A percentile compares a stretch with the other conserved stretches of the same genome.
Conservation (phyloP, 768 basidiomycete genomes). For the Naganishia kalamii region DNA sequence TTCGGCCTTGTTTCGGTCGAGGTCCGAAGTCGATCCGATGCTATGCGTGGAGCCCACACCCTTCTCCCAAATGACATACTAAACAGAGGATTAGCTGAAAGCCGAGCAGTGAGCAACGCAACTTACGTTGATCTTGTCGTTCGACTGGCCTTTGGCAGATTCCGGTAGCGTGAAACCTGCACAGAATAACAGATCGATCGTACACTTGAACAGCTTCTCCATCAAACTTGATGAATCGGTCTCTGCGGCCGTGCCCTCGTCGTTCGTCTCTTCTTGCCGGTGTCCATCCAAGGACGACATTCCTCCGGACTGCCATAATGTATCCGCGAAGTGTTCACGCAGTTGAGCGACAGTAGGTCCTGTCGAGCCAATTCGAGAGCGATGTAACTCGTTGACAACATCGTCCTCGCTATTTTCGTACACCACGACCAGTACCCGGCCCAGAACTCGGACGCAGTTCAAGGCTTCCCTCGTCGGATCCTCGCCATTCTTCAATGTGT, state of each 20-base stretch:
- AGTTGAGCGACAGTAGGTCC: constrained; percentile 33
- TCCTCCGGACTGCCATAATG: constrained; percentile 91
- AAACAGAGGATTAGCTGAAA: background rate
- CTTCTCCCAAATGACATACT: constrained; percentile 65
- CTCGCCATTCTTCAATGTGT: constrained; percentile 13
- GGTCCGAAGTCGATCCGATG: constrained; percentile 56
- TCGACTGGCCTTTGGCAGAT: constrained; percentile 30
- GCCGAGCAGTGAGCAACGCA: background rate
- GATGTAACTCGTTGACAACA: constrained; percentile 44
- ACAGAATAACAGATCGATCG: constrained; percentile 83
- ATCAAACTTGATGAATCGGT: constrained; percentile 63
- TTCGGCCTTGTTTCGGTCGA: constrained; percentile 78
- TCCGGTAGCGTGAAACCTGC: constrained; percentile 85
- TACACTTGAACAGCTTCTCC: constrained; percentile 68
- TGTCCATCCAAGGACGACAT: too few species aligned
- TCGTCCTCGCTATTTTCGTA: constrained; percentile 49
- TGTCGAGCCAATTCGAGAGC: constrained; percentile 45
- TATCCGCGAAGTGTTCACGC: constrained; percentile 69
- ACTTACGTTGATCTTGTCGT: constrained; percentile 47
- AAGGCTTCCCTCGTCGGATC: constrained; percentile 72
- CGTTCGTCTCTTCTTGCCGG: too few species aligned
- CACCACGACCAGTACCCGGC: constrained; percentile 81
- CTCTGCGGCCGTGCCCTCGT: background rate
- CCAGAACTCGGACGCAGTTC: constrained; percentile 84
- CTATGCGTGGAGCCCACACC: constrained; percentile 84